phyloP scores from a whole-genome alignment of 768 basidiomycete genomes.

The Phallus indusiatus region DNA sequence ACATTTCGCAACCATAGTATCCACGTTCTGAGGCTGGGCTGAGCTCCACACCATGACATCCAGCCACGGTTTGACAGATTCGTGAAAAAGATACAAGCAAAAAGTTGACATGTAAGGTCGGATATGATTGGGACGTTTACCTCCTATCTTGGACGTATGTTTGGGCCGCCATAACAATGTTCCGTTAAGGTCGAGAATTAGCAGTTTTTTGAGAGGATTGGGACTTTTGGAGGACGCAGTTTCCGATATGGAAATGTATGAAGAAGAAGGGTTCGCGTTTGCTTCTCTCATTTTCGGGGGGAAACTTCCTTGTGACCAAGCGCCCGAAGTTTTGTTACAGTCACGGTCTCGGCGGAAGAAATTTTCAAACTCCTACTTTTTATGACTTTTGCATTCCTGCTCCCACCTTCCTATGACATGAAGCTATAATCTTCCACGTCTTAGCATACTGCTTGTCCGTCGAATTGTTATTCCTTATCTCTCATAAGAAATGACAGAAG shows the following conservation, averaged over 20 bases:
- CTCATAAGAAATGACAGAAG: too few relatives aligned
- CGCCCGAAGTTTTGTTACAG: too few relatives aligned
- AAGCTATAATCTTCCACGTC: too few relatives aligned
- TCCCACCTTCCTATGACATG: too few relatives aligned
- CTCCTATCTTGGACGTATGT: slow-evolving; percentile 11
- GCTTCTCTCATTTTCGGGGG: too few relatives aligned
- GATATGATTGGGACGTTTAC: not conserved
- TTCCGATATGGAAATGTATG: slow-evolving; percentile 28
- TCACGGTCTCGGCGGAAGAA: too few relatives aligned
- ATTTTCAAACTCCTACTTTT: too few relatives aligned
- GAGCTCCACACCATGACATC: slow-evolving; percentile 22
- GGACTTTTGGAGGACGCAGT: slow-evolving; percentile 19
- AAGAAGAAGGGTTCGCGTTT: slow-evolving; percentile 20
- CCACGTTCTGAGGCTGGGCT: slow-evolving; percentile 17
- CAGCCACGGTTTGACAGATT: not conserved
- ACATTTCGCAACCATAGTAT: slow-evolving; percentile 12
- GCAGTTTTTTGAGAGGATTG: slow-evolving; percentile 42
- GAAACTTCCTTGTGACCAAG: too few relatives aligned
- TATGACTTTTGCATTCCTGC: too few relatives aligned
- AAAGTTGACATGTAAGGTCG: slow-evolving; percentile 12
- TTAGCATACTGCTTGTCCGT: too few relatives aligned
- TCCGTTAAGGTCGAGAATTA: slow-evolving; percentile 71
- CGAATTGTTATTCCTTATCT: too few relatives aligned
- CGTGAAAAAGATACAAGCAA: slow-evolving; percentile 10
- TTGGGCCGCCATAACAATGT: slow-evolving; percentile 37